Conservation (phyloP, 306 rosid genomes). For the Trifolium pratense region DNA sequence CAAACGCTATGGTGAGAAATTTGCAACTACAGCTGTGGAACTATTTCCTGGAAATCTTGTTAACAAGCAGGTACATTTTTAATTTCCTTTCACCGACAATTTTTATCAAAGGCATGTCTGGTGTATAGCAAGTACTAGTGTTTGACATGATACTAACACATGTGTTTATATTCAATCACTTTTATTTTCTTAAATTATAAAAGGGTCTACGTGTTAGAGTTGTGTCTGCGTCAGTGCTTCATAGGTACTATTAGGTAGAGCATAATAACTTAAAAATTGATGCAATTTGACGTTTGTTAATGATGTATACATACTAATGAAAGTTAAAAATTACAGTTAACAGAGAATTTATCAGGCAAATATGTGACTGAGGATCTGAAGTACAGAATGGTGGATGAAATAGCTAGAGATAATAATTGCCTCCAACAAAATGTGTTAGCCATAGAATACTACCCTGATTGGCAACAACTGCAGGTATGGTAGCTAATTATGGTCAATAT, state of each 20-base stretch:
- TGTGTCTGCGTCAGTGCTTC: background rate
- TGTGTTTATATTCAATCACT: background rate
- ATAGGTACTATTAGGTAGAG: background rate
- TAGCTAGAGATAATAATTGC: constrained; percentile 56
- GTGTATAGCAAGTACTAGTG: background rate
- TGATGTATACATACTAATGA: constrained; percentile 26
- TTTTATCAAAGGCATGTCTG: background rate
- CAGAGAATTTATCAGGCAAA: constrained; percentile 55
- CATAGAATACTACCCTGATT: constrained; percentile 65
- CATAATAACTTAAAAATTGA: background rate
- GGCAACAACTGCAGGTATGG: constrained; percentile 71
- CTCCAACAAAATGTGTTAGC: constrained; percentile 58
- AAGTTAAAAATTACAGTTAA: constrained; percentile 54
- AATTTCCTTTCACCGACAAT: background rate
- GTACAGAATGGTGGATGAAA: constrained; percentile 61
- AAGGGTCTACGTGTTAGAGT: background rate
- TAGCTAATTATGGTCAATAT: too few relatives aligned
- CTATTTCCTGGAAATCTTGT: constrained; percentile 76
- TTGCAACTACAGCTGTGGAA: constrained; percentile 64
- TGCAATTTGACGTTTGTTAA: background rate
- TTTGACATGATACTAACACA: background rate
- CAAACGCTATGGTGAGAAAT: constrained; percentile 68
- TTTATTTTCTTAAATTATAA: background rate
- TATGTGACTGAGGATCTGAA: constrained; percentile 61
- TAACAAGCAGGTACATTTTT: constrained; percentile 56